These are phyloP conservation scores for Panicum hallii DNA, from an alignment of 202 grass and related monocot genomes.

Conservation along the genomic window DNA sequence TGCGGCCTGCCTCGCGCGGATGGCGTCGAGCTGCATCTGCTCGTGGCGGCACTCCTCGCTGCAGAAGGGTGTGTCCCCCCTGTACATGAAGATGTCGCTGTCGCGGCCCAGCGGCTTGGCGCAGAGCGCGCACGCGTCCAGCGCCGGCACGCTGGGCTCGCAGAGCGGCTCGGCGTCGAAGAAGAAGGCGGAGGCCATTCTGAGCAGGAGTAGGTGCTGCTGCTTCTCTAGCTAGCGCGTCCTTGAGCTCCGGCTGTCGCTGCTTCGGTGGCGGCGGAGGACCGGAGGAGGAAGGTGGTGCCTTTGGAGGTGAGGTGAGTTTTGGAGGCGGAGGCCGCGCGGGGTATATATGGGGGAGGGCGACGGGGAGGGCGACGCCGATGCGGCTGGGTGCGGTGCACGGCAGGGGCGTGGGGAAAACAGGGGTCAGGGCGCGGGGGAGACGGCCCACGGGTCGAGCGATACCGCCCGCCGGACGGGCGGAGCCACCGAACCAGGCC, in stretches of 20 bases:
- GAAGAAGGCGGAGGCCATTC: slow-evolving; percentile 50
- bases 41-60: slow-evolving; percentile 88
- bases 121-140: slow-evolving; percentile 81
- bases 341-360: slow-evolving; percentile 41
- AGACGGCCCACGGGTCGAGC: slow-evolving; percentile 41
- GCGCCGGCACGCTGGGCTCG: slow-evolving; percentile 25
- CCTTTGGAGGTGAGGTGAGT: not conserved
- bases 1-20: slow-evolving; percentile 16
- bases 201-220: not conserved
- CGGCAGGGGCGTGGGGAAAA: not conserved
- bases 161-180: slow-evolving; percentile 58
- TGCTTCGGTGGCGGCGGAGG: too few relatives aligned
- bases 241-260: not conserved
- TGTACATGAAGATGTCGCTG: slow-evolving; percentile 90
- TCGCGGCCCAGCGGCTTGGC: slow-evolving; percentile 54
- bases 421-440: not conserved
- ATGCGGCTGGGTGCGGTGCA: not conserved
- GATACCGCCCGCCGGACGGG: slow-evolving; percentile 29
- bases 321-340: not conserved
- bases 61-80: slow-evolving; percentile 83
- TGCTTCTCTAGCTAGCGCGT: not conserved
- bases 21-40: slow-evolving; percentile 77
- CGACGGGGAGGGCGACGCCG: not conserved
- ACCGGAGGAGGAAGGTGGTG: not conserved
- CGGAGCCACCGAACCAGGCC: not conserved